Percentiles rank a stretch among this genome's conserved stretches.
Evolutionary conservation across 2,329 filamentous ascomycete genomes (phyloP).

Genomic region (Ophiobolus disseminans): DNA sequence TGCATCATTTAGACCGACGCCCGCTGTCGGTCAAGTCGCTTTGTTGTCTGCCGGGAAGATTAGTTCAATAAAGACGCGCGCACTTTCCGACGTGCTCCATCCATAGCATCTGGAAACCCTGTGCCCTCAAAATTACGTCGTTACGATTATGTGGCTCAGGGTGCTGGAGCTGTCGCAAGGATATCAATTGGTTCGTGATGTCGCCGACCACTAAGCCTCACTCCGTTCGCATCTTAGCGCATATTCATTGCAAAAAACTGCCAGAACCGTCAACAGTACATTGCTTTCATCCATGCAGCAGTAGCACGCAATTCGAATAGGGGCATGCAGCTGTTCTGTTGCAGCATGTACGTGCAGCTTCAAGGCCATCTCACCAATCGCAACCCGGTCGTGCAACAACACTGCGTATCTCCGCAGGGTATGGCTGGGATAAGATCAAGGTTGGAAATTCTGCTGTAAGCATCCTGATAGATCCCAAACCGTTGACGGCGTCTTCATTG

Average conservation of each 20-base stretch:
- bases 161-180: slow-evolving; percentile 15
- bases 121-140: background rate
- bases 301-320: slow-evolving; percentile 16
- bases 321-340: slow-evolving; percentile 16
- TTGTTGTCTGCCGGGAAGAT: background rate
- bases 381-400: slow-evolving; percentile 1
- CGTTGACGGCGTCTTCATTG: slow-evolving; percentile 4
- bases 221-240: slow-evolving; percentile 29
- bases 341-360: slow-evolving; percentile 15
- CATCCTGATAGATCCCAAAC: slow-evolving; percentile 6
- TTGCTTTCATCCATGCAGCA: slow-evolving; percentile 16
- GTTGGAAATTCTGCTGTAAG: slow-evolving; percentile 8
- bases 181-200: slow-evolving; percentile 18
- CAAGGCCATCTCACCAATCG: slow-evolving; percentile 4
- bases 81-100: slow-evolving; percentile 4
- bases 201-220: slow-evolving; percentile 38
- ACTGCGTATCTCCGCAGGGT: background rate
- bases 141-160: slow-evolving; percentile 9
- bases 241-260: slow-evolving; percentile 1
- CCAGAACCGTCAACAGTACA: slow-evolving; percentile 1
- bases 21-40: background rate
- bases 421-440: slow-evolving; percentile 17
- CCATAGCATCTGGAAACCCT: slow-evolving; percentile 6
- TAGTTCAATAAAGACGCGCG: background rate
- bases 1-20: slow-evolving; percentile 1